Percentiles rank a stretch among this genome's conserved stretches.
Conservation (phyloP, 148 eudicot genomes). For the Heliosperma pusillum region DNA sequence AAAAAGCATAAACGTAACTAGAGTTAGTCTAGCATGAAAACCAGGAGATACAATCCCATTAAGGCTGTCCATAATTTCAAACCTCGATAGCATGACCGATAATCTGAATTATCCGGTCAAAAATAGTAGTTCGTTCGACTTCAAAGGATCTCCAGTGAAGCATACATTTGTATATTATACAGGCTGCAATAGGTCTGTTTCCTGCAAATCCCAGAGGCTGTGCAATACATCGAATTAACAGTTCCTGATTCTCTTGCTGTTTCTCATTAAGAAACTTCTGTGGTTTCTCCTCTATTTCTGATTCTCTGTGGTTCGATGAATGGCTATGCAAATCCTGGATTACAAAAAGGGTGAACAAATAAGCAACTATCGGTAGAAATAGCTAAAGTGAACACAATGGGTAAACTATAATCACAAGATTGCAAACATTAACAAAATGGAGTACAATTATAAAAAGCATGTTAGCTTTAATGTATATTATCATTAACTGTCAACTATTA, state of each 20-base stretch:
- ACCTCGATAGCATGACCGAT: constrained; percentile 97
- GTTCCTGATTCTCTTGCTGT: constrained; percentile 89
- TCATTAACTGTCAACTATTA: too few relatives aligned
- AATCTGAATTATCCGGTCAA: constrained; percentile 88
- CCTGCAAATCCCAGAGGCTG: constrained; percentile 82
- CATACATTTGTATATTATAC: constrained; percentile 89
- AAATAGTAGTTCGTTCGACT: constrained; percentile 89
- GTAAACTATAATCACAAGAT: background rate
- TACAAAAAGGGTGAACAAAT: background rate
- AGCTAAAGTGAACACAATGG: background rate
- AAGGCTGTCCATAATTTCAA: constrained; percentile 15
- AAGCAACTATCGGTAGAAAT: background rate
- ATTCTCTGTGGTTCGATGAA: constrained; percentile 65
- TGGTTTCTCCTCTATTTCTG: constrained; percentile 84
- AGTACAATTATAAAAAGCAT: too few relatives aligned
- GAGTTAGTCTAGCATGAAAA: constrained; percentile 5
- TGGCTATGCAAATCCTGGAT: constrained; percentile 77
- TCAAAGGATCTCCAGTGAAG: constrained; percentile 99
- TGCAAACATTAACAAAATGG: too few relatives aligned
- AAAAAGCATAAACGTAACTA: background rate
- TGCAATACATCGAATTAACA: constrained; percentile 69
- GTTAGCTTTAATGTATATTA: too few relatives aligned
- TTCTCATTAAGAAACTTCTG: constrained; percentile 96
- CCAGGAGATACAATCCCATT: background rate
- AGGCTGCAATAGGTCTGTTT: constrained; percentile 85